These are phyloP conservation scores for Bathelium albidoporum DNA, from an alignment of 495 filamentous ascomycete genomes.

Conservation along the genomic window DNA sequence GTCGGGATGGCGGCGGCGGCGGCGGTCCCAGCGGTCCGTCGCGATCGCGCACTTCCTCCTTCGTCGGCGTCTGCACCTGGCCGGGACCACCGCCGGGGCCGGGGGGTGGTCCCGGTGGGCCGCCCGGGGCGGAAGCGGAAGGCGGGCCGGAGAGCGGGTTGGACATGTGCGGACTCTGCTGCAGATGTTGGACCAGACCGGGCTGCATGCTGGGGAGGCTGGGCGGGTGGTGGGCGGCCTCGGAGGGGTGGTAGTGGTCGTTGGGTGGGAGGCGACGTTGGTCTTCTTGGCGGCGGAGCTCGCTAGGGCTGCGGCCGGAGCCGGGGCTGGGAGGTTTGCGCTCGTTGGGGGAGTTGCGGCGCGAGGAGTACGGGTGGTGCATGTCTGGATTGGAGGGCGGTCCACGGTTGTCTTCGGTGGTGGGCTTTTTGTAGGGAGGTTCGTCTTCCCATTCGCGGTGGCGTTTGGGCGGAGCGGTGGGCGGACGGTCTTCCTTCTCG, in stretches of 20 bases:
- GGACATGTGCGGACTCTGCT: conserved; percentile 2
- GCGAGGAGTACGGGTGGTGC: conserved; percentile 35
- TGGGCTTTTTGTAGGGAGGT: conserved; percentile 62
- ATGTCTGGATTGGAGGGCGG: conserved; percentile 69
- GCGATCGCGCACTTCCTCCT: conserved; percentile 38
- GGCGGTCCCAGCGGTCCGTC: conserved; percentile 19
- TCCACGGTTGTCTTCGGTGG: conserved; percentile 76
- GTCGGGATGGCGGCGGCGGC: neutral
- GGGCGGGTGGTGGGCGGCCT: conserved; percentile 78
- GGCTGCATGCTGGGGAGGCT: conserved; percentile 60
- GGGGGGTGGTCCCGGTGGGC: conserved; percentile 46
- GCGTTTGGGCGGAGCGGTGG: conserved; percentile 71
- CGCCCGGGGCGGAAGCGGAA: conserved; percentile 14
- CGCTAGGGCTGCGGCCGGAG: conserved; percentile 69
- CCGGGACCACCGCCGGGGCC: conserved; percentile 36
- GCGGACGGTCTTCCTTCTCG: conserved; percentile 68
- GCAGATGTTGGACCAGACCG: neutral
- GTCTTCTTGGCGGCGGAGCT: conserved; percentile 50
- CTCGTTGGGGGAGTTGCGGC: conserved; percentile 57
- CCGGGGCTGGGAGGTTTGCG: conserved; percentile 56
- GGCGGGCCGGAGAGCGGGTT: neutral
- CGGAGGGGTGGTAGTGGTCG: conserved; percentile 78
- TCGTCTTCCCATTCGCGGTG: conserved; percentile 88
- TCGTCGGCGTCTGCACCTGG: conserved; percentile 41
- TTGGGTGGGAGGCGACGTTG: conserved; percentile 47